A percentile compares a stretch with the other conserved stretches of the same genome.
Conservation (phyloP, 495 filamentous ascomycete species). For the Talaromyces borbonicus region DNA sequence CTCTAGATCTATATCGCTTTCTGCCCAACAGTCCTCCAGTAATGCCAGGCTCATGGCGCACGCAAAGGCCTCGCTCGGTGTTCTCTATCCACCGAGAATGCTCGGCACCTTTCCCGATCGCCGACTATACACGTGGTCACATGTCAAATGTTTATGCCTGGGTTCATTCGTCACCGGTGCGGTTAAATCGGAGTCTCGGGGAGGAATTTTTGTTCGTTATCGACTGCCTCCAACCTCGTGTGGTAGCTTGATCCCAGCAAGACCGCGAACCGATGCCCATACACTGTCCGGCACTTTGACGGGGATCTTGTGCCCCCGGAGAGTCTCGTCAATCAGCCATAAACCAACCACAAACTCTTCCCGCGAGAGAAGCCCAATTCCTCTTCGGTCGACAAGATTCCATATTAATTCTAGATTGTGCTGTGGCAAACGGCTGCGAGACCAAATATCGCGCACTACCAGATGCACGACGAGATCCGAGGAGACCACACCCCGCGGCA, state of each 20-base stretch:
- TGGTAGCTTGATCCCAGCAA: constrained; percentile 16
- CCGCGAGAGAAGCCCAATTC: constrained; percentile 50
- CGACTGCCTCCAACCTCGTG: neutral
- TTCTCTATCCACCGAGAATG: too few relatives aligned
- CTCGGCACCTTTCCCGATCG: too few relatives aligned
- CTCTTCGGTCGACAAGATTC: constrained; percentile 65
- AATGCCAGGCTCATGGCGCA: too few relatives aligned
- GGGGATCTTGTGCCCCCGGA: constrained; percentile 84
- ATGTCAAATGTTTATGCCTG: too few relatives aligned
- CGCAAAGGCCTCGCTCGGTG: too few relatives aligned
- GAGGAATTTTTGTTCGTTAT: too few relatives aligned
- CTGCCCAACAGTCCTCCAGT: too few relatives aligned
- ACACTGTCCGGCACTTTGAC: constrained; percentile 68
- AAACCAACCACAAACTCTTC: constrained; percentile 91
- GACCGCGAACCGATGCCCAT: constrained; percentile 69
- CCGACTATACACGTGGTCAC: too few relatives aligned
- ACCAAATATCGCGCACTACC: constrained; percentile 81
- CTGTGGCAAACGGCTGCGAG: constrained; percentile 57
- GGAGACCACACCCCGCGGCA: constrained; percentile 1
- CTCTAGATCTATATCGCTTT: too few relatives aligned
- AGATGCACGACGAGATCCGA: constrained; percentile 61
- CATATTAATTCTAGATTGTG: constrained; percentile 71
- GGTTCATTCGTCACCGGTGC: too few relatives aligned
- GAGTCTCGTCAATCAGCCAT: constrained; percentile 87
- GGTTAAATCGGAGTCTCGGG: too few relatives aligned